phyloP scores from a whole-genome alignment of 345 rosid species.

The Fremontodendron californicum region DNA sequence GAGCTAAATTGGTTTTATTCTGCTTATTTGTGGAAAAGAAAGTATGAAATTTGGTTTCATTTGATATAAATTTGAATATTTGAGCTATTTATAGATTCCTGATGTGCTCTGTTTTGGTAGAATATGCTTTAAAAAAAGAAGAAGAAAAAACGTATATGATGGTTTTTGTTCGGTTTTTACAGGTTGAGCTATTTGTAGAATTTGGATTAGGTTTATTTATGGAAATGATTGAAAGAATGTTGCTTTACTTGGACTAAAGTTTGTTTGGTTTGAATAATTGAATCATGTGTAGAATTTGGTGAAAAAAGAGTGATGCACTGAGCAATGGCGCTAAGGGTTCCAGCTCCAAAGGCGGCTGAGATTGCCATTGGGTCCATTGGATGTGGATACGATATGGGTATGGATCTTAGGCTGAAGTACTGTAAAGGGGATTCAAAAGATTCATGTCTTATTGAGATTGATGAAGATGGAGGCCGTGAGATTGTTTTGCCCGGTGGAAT shows the following conservation, averaged over 20 bases:
- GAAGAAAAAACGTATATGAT: background rate
- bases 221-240: background rate
- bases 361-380: conserved; percentile 85
- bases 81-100: background rate
- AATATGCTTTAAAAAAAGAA: background rate
- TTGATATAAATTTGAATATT: background rate
- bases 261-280: background rate
- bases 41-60: background rate
- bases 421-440: conserved; percentile 62
- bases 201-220: background rate
- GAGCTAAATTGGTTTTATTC: background rate
- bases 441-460: conserved; percentile 64
- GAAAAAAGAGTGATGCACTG: conserved; percentile 33
- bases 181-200: background rate
- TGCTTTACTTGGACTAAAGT: background rate
- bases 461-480: conserved; percentile 50
- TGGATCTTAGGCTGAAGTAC: conserved; percentile 70
- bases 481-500: conserved; percentile 83
- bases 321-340: conserved; percentile 67
- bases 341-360: conserved; percentile 80
- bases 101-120: background rate
- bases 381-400: conserved; percentile 75
- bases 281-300: conserved; percentile 21
- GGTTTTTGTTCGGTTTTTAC: background rate
- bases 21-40: background rate